Percentiles rank a stretch among this genome's conserved stretches.
Conservation (phyloP, 805 yeast genomes). For the Candida corydali region DNA sequence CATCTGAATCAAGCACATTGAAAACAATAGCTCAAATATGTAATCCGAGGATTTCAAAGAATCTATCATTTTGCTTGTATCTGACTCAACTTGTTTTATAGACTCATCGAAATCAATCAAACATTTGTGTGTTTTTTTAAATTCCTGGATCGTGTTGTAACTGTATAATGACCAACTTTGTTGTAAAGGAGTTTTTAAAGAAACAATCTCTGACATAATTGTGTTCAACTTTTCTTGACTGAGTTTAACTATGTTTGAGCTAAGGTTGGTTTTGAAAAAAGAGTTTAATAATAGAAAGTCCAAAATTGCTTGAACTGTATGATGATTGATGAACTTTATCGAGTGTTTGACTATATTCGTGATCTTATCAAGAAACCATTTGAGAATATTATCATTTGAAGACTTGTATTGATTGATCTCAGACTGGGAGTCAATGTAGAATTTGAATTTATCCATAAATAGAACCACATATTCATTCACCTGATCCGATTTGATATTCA, state of each 20-base stretch:
- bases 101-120: constrained; percentile 56
- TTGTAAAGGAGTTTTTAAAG: constrained; percentile 37
- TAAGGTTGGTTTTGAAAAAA: constrained; percentile 31
- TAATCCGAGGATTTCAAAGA: constrained; percentile 28
- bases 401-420: constrained; percentile 18
- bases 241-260: constrained; percentile 34
- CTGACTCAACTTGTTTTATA: constrained; percentile 42
- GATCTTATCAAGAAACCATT: constrained; percentile 60
- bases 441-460: constrained; percentile 21
- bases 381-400: constrained; percentile 35
- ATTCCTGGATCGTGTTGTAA: constrained; percentile 30
- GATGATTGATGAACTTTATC: constrained; percentile 6
- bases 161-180: constrained; percentile 62
- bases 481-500: constrained; percentile 18
- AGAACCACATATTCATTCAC: constrained; percentile 15
- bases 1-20: constrained; percentile 73
- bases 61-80: constrained; percentile 47
- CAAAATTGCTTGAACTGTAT: constrained; percentile 28
- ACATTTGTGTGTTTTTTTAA: constrained; percentile 19
- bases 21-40: constrained; percentile 73
- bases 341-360: constrained; percentile 48
- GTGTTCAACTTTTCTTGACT: constrained; percentile 67
- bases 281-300: constrained; percentile 37
- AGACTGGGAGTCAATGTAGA: constrained; percentile 17
- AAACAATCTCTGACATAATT: constrained; percentile 55